A percentile compares a stretch with the other conserved stretches of the same genome.
phyloP scores from a whole-genome alignment of 768 basidiomycete genomes.

The Pilatotrama ljubarskyi region DNA sequence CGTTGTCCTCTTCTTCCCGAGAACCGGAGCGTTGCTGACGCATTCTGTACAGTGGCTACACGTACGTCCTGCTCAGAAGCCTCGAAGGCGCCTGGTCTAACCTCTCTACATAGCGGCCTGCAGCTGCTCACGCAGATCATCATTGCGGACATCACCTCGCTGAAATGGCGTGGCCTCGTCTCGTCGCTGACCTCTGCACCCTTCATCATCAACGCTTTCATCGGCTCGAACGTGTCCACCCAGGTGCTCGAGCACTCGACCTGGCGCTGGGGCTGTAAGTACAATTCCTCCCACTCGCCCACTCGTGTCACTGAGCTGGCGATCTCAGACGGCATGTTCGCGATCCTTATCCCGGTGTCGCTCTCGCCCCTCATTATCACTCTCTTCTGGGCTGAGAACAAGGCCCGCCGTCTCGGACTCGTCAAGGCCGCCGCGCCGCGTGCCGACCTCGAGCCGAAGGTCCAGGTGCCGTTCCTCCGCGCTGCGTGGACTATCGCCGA shows the following conservation, averaged over 20 bases:
- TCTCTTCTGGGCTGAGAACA: constrained; percentile 32
- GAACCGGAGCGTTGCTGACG: too few relatives aligned
- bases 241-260: constrained; percentile 43
- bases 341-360: constrained; percentile 29
- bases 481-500: constrained; percentile 31
- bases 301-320: too few relatives aligned
- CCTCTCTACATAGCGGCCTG: constrained; percentile 43
- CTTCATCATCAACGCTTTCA: constrained; percentile 63
- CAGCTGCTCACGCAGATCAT: constrained; percentile 62
- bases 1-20: too few relatives aligned
- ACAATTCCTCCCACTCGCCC: neutral
- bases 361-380: constrained; percentile 30
- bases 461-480: constrained; percentile 39
- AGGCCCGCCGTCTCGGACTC: constrained; percentile 28
- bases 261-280: constrained; percentile 70
- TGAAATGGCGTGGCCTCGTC: constrained; percentile 40
- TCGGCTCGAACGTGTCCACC: constrained; percentile 63
- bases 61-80: constrained; percentile 36
- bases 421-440: constrained; percentile 44
- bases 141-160: constrained; percentile 32
- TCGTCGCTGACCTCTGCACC: constrained; percentile 47
- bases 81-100: constrained; percentile 1
- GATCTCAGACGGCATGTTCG: constrained; percentile 34
- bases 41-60: constrained; percentile 51
- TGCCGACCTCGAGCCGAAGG: constrained; percentile 46